Evolutionary conservation across 306 rosid genomes (phyloP), one percentile per base, ranked within the genome.

Genomic region (Begonia fuchsioides): DNA sequence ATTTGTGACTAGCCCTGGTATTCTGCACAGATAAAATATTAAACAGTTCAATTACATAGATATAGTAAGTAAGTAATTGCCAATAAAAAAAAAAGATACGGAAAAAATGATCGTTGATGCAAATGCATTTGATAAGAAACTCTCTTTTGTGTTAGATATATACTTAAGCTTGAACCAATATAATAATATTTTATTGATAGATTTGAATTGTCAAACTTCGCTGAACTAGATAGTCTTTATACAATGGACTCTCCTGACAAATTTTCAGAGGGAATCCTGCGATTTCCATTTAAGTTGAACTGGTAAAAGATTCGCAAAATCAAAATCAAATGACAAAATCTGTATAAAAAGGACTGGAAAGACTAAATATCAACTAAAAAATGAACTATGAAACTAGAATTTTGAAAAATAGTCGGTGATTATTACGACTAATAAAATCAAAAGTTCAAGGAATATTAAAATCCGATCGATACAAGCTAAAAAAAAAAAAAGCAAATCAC

Each of bases 11-110:
- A 68, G 16, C 55, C 68, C 81, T 38, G 62, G 52, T 61, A 63
- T 62, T 64, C 96, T 88, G 86, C 83, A 63, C 58, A 66, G 61
- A 50, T 49, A n/a, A n/a, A n/a, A n/a, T n/a, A n/a, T 55, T 44
- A 69, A 13, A 54, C 49, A 58, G 51, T 53, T 8, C 41, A 66
- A 55, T 13, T 69, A 64, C 53, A 46, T 39, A 67, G 62, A 20
- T 56, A 4, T 32, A 43, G n/a, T 8, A n/a, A 32, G 32, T 39
- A 15, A 26, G 35, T 17, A 47, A 38, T 19, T 38, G 61, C 15
- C 12, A 57, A 38, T 46, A 46, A 12, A 53, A 13, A 46, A 15
- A 3, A 40, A 17, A 1, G 35, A n/a, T n/a, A n/a, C 8, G 35
- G 35, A 26, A 39, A 18, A 1, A 10, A 53, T 32, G 18, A n/a